Evolutionary conservation across 2,329 filamentous ascomycete genomes (phyloP).

Genomic region (Pseudogymnoascus sp.): DNA sequence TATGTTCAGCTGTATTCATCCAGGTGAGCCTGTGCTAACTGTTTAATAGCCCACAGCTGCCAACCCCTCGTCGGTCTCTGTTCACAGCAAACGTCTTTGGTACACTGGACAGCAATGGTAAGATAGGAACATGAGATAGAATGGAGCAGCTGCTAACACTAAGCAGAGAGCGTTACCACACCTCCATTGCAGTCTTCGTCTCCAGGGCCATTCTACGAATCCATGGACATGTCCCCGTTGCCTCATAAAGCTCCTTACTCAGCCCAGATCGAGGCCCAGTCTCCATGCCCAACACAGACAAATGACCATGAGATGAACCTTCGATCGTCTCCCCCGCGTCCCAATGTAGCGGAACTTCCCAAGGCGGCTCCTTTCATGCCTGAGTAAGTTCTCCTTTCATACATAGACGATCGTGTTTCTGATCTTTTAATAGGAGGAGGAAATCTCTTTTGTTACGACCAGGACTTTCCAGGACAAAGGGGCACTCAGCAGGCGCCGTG

Average conservation of each 20-base stretch:
- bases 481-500: constrained; percentile 59
- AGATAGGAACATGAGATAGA: constrained; percentile 30
- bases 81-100: constrained; percentile 68
- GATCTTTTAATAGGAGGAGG: constrained; percentile 44
- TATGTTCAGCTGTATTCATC: constrained; percentile 37
- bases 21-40: constrained; percentile 30
- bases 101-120: constrained; percentile 51
- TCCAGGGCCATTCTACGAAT: constrained; percentile 61
- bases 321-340: constrained; percentile 48
- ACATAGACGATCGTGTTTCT: constrained; percentile 12
- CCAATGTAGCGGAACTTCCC: constrained; percentile 40
- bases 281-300: constrained; percentile 56
- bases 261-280: constrained; percentile 58
- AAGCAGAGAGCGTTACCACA: constrained; percentile 66
- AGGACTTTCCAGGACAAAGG: constrained; percentile 66
- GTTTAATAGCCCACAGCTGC: constrained; percentile 63
- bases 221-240: constrained; percentile 90
- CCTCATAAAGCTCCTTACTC: constrained; percentile 74
- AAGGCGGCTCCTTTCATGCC: constrained; percentile 35
- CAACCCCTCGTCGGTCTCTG: constrained; percentile 74
- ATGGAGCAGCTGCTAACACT: constrained; percentile 27
- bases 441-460: constrained; percentile 65
- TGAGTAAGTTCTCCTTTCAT: constrained; percentile 40
- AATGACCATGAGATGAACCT: constrained; percentile 39
- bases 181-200: constrained; percentile 81